Percentiles rank a stretch among this genome's conserved stretches.
phyloP scores from a whole-genome alignment of 495 filamentous ascomycete genomes.

The Penicillium taxi region DNA sequence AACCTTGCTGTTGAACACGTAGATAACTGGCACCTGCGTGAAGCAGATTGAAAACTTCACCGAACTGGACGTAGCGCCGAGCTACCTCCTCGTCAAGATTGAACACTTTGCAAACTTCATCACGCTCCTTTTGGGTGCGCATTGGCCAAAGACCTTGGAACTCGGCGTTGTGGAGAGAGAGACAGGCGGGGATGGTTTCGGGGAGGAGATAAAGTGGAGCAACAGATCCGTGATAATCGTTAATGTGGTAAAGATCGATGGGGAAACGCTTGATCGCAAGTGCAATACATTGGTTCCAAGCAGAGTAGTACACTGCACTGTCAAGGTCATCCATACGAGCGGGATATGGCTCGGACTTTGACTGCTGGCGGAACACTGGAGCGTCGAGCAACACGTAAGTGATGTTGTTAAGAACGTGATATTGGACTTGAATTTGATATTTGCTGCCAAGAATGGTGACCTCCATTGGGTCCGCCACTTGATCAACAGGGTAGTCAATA shows the following conservation, averaged over 20 bases:
- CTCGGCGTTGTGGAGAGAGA: slow-evolving; percentile 59
- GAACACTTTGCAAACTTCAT: slow-evolving; percentile 65
- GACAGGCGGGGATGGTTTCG: slow-evolving; percentile 39
- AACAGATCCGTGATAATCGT: slow-evolving; percentile 70
- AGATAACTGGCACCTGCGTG: slow-evolving; percentile 67
- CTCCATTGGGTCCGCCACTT: slow-evolving; percentile 52
- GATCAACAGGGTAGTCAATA: slow-evolving; percentile 56
- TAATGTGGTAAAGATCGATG: slow-evolving; percentile 71
- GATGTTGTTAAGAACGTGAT: slow-evolving; percentile 58
- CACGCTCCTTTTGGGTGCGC: slow-evolving; percentile 56
- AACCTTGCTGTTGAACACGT: slow-evolving; percentile 66
- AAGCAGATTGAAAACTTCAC: slow-evolving; percentile 63
- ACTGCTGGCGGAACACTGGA: slow-evolving; percentile 63
- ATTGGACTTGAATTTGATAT: slow-evolving; percentile 60
- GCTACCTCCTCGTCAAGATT: slow-evolving; percentile 42
- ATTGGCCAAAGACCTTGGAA: slow-evolving; percentile 74
- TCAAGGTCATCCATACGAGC: slow-evolving; percentile 68
- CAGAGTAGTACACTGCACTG: slow-evolving; percentile 62
- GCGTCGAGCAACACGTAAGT: slow-evolving; percentile 66
- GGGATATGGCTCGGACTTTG: slow-evolving; percentile 61
- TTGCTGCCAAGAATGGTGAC: slow-evolving; percentile 54
- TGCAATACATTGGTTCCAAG: slow-evolving; percentile 67
- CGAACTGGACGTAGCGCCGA: slow-evolving; percentile 48
- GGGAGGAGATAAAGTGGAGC: slow-evolving; percentile 66
- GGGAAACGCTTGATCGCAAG: slow-evolving; percentile 52